phyloP scores from a whole-genome alignment of 805 yeast genomes.

The Starmerella floris region DNA sequence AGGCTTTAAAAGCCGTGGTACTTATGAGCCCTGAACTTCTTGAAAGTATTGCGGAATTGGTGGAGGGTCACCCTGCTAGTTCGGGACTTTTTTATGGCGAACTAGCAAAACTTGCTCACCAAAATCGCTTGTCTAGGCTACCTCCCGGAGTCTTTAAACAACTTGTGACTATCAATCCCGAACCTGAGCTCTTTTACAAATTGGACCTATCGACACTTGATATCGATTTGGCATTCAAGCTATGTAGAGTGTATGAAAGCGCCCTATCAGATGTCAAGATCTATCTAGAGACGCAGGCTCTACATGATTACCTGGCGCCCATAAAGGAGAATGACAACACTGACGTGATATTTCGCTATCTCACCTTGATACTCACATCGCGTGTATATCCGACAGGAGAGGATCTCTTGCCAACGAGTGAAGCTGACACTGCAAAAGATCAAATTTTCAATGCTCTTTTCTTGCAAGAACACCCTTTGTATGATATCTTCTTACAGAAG shows the following conservation, averaged over 20 bases:
- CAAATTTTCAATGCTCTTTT: constrained; percentile 46
- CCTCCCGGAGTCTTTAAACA: constrained; percentile 54
- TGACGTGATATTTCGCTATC: constrained; percentile 36
- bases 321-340: constrained; percentile 8
- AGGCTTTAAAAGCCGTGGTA: constrained; percentile 31
- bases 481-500: neutral
- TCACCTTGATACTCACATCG: constrained; percentile 61
- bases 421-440: constrained; percentile 33
- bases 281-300: constrained; percentile 57
- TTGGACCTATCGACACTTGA: constrained; percentile 59
- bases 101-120: constrained; percentile 40
- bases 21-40: constrained; percentile 26
- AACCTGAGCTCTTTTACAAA: constrained; percentile 54
- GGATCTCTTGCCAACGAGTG: constrained; percentile 26
- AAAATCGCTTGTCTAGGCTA: constrained; percentile 34
- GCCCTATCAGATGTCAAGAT: constrained; percentile 47
- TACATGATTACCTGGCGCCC: constrained; percentile 47
- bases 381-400: constrained; percentile 63
- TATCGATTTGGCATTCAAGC: constrained; percentile 55
- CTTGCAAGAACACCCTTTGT: constrained; percentile 26
- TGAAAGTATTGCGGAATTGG: constrained; percentile 36
- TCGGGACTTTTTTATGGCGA: constrained; percentile 37
- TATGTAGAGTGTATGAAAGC: constrained; percentile 39
- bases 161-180: constrained; percentile 42
- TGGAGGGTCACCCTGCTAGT: constrained; percentile 24